Evolutionary conservation across 192 early-diverging fungal species (phyloP).

Genomic region (Diversispora eburnea): DNA sequence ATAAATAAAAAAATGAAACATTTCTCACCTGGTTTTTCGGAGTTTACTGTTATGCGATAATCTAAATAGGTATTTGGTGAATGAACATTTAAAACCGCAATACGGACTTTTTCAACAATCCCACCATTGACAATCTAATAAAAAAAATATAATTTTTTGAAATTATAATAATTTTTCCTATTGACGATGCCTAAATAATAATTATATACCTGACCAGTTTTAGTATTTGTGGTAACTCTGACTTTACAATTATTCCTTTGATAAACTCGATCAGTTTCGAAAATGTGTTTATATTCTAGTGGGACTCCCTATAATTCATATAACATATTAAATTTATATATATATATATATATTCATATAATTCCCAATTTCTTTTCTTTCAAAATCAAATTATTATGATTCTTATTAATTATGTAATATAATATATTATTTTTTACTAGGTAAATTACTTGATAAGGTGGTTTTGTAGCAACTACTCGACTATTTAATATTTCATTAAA

Average conservation of each 20-base stretch:
- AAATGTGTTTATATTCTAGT: constrained; percentile 68
- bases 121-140: constrained; percentile 47
- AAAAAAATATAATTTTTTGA: background rate
- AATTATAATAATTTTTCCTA: background rate
- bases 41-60: constrained; percentile 81
- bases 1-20: constrained; percentile 25
- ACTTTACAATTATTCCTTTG: constrained; percentile 38
- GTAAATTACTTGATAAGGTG: constrained; percentile 15
- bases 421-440: too few relatives aligned
- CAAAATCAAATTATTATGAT: constrained; percentile 3
- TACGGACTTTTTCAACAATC: constrained; percentile 68
- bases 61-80: constrained; percentile 77
- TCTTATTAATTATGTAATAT: background rate
- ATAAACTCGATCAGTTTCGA: constrained; percentile 71
- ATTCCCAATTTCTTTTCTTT: background rate
- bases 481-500: constrained; percentile 84
- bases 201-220: constrained; percentile 46
- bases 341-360: too few relatives aligned
- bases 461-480: constrained; percentile 53
- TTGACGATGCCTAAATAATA: background rate
- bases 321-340: background rate
- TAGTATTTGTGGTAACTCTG: constrained; percentile 65
- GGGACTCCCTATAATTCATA: constrained; percentile 41
- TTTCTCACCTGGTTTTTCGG: constrained; percentile 60
- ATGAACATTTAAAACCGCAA: constrained; percentile 85